Conservation (phyloP, 1,139 yeast species). For the Ogataea hybrid region DNA sequence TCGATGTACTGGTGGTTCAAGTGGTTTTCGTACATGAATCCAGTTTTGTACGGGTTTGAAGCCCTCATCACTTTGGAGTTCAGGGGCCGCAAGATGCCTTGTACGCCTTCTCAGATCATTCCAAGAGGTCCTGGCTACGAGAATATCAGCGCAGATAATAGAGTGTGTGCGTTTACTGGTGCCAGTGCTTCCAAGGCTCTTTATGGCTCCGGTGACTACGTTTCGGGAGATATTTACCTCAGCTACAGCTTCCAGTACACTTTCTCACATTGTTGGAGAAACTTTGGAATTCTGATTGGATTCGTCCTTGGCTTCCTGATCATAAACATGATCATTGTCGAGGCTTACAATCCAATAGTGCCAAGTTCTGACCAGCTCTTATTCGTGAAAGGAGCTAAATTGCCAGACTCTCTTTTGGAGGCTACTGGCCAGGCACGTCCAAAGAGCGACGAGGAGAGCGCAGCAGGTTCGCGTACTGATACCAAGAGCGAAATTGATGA, state of each 20-base stretch:
- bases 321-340: conserved; percentile 39
- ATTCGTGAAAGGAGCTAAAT: conserved; percentile 22
- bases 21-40: conserved; percentile 60
- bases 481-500: conserved; percentile 9
- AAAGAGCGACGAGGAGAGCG: conserved; percentile 9
- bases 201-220: conserved; percentile 36
- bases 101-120: conserved; percentile 41
- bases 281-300: conserved; percentile 45
- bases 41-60: conserved; percentile 56
- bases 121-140: conserved; percentile 55
- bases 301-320: conserved; percentile 37
- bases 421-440: conserved; percentile 10
- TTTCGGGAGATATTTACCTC: conserved; percentile 46
- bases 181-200: conserved; percentile 29
- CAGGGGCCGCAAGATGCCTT: conserved; percentile 52
- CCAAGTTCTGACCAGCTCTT: conserved; percentile 23
- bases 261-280: conserved; percentile 46
- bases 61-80: conserved; percentile 54
- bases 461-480: conserved; percentile 8
- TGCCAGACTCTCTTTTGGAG: conserved; percentile 19
- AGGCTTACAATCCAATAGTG: conserved; percentile 25
- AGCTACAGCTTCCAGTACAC: conserved; percentile 36
- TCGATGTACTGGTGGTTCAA: conserved; percentile 34
- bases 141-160: conserved; percentile 37
- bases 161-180: conserved; percentile 52